Base-by-base conservation (phyloP, 805 yeast species). In the Yamadazyma sp. region DNA sequence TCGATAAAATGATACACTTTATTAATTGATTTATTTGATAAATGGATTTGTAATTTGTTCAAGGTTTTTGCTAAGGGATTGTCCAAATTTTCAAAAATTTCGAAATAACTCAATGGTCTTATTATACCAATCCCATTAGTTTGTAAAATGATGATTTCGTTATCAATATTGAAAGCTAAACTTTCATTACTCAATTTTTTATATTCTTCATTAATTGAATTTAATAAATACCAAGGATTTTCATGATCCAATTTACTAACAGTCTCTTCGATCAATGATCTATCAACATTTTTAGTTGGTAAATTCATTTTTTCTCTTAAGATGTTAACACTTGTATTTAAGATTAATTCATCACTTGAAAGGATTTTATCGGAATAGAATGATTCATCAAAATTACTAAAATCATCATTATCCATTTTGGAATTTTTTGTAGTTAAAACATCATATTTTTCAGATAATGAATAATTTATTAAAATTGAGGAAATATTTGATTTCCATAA, bases 131-230 rank as follows among this genome's bases (percentile, higher is more conserved):
- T 23, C 1, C 67, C 65, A 43, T 65, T 62, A 2, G 56, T 53
- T 41, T 64, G 62, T 13, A 55, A 40, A 2, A 56, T 38, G 10
- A 61, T 38, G 7, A 56, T 33, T 12, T 45, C 35, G 7, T 40
- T 35, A 6, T 41, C 26, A 8, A 44, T 23, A n/a, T 59, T 57
- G 1, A 83, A 49, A 1, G 78, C 62, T 24, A 86, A 64, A 0
- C 82, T 69, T 48, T 85, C 93, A 39, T 72, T 69, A 13, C 78
- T 66, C 30, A 71, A 69, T 39, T 74, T 81, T 39, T 72, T 73
- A 35, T 84, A 66, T 49, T 88, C 96, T 37, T 73, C 75, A 52
- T 95, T 81, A 17, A 88, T 64, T 2, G 85, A 70, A 39, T 79
- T 82, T 38, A 89, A 73, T 40, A 81, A 77, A 22, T 73, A 64